These are phyloP conservation scores for Eimeria sp. DNA, from an alignment of 169 alveolate genomes.

Conservation along the genomic window DNA sequence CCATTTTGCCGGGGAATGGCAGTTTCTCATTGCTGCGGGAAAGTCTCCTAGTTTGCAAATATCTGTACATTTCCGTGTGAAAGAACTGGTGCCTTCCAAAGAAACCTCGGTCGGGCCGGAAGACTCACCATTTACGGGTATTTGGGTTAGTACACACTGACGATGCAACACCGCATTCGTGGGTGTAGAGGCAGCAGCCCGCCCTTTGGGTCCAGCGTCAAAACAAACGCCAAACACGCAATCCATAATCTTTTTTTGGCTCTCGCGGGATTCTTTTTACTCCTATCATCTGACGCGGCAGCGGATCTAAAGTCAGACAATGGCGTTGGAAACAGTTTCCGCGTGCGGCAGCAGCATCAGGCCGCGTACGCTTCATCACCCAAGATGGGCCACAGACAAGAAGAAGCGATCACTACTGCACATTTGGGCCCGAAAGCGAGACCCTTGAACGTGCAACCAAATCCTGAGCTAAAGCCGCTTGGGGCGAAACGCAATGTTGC, in stretches of 20 bases:
- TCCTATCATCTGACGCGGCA: neutral
- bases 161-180: neutral
- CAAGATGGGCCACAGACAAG: neutral
- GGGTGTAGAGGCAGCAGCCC: neutral
- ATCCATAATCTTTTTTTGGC: neutral
- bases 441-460: neutral
- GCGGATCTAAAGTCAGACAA: neutral
- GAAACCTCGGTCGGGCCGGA: neutral
- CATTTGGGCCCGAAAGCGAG: neutral
- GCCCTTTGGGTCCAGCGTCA: neutral
- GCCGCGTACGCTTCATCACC: neutral
- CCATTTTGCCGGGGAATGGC: neutral
- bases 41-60: neutral
- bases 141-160: neutral
- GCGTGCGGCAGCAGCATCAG: neutral
- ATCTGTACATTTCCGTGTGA: neutral
- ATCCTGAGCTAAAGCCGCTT: neutral
- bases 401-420: neutral
- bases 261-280: constrained; percentile 10
- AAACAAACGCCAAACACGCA: neutral
- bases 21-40: neutral
- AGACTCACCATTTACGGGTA: neutral
- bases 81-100: neutral
- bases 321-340: neutral
- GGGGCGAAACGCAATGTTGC: neutral